Evolutionary conservation across 2,329 filamentous ascomycete genomes (phyloP).

Genomic region (Claviceps paspali): DNA sequence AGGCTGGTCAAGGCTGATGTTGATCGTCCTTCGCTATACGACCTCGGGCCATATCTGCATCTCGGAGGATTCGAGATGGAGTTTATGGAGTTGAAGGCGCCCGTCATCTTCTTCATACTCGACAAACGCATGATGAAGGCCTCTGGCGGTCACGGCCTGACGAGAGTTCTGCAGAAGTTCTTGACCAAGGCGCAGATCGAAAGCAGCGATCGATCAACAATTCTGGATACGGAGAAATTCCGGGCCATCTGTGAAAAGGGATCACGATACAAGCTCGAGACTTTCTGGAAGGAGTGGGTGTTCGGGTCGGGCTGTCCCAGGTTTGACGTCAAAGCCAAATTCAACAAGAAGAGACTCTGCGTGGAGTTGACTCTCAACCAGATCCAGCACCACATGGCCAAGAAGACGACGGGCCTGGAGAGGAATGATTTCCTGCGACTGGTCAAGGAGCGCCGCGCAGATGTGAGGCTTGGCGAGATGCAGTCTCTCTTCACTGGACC

Average conservation of each 20-base stretch:
- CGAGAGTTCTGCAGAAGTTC: slow-evolving; percentile 71
- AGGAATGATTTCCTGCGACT: slow-evolving; percentile 70
- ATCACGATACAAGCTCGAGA: slow-evolving; percentile 71
- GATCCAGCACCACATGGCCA: slow-evolving; percentile 36
- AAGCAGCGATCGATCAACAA: slow-evolving; percentile 45
- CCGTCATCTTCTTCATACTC: slow-evolving; percentile 82
- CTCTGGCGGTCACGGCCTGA: slow-evolving; percentile 64
- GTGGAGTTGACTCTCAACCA: slow-evolving; percentile 86
- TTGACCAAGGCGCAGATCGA: slow-evolving; percentile 69
- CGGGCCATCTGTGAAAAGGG: slow-evolving; percentile 75
- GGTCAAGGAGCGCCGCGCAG: slow-evolving; percentile 61
- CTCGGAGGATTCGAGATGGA: slow-evolving; percentile 76
- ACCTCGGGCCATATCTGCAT: slow-evolving; percentile 62
- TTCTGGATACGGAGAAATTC: slow-evolving; percentile 63
- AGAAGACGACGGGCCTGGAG: slow-evolving; percentile 34
- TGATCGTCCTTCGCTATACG: slow-evolving; percentile 65
- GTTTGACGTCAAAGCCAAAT: slow-evolving; percentile 73
- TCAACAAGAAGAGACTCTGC: slow-evolving; percentile 95
- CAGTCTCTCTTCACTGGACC: slow-evolving; percentile 83
- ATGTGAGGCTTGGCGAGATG: slow-evolving; percentile 51
- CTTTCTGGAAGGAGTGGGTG: slow-evolving; percentile 91
- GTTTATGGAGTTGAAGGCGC: slow-evolving; percentile 81
- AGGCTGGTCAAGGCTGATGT: slow-evolving; percentile 68
- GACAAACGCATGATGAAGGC: slow-evolving; percentile 84
- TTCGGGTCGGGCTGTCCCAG: slow-evolving; percentile 75